Percentiles rank a stretch among this genome's conserved stretches.
These are phyloP conservation scores for Karstenula rhodostoma DNA, from an alignment of 2,329 filamentous ascomycete species.

Conservation along the genomic window DNA sequence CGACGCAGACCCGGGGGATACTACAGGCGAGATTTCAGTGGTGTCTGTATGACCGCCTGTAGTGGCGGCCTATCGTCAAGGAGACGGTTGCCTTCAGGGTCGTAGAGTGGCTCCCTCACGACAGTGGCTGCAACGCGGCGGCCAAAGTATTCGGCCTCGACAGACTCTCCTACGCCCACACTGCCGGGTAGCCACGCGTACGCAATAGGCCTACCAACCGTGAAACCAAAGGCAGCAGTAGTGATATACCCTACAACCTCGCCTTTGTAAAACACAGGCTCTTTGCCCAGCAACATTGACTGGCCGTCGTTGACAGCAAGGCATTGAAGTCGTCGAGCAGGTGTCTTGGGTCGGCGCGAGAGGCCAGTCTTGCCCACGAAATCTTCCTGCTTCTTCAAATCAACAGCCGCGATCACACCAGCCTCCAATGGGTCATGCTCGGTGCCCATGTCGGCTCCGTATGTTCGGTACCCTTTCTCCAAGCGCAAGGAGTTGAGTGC, in stretches of 20 bases:
- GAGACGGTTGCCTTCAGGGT: constrained; percentile 52
- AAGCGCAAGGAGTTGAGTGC: constrained; percentile 67
- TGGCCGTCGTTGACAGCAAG: constrained; percentile 64
- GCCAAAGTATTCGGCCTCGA: constrained; percentile 71
- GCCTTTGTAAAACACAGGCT: constrained; percentile 64
- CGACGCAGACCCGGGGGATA: too few relatives aligned
- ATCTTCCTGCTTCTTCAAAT: constrained; percentile 54
- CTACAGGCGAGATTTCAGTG: constrained; percentile 33
- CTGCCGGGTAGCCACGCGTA: constrained; percentile 64
- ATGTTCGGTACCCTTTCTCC: constrained; percentile 67
- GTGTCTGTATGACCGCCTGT: constrained; percentile 29
- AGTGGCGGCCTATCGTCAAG: constrained; percentile 30
- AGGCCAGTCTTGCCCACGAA: constrained; percentile 64
- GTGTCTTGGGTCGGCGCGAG: constrained; percentile 49
- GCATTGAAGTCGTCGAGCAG: constrained; percentile 54
- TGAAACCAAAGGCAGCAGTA: constrained; percentile 68
- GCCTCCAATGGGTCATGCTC: constrained; percentile 69
- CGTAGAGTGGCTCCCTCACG: constrained; percentile 58
- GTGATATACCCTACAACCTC: constrained; percentile 65
- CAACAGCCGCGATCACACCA: constrained; percentile 62
- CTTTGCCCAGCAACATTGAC: constrained; percentile 68
- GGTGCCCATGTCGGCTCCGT: constrained; percentile 66
- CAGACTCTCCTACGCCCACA: constrained; percentile 57
- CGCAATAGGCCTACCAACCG: constrained; percentile 65
- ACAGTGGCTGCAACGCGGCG: constrained; percentile 63